A percentile compares a stretch with the other conserved stretches of the same genome.
These are phyloP conservation scores for Wilcoxina mikolae DNA, from an alignment of 495 filamentous ascomycete species.

Conservation along the genomic window DNA sequence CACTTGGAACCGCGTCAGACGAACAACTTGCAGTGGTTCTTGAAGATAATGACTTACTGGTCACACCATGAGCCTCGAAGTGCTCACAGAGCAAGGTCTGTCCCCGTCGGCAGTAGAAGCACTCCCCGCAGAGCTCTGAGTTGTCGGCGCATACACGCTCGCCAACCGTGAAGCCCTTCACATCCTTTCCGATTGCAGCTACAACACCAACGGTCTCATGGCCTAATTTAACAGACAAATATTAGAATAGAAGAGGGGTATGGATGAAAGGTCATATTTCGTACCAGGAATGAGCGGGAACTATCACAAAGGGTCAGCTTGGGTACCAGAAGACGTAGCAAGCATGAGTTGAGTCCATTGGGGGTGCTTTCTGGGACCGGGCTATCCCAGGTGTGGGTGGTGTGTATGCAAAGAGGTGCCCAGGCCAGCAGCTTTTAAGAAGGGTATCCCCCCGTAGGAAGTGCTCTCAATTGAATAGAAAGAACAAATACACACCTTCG, in stretches of 20 bases:
- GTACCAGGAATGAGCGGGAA: conserved; percentile 44
- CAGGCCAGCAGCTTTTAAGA: conserved; percentile 8
- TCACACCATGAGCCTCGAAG: conserved; percentile 49
- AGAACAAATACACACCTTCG: conserved; percentile 34
- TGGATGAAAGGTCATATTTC: not conserved
- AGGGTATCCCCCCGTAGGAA: not conserved
- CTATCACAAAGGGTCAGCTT: conserved; percentile 22
- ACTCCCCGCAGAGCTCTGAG: conserved; percentile 53
- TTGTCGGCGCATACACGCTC: conserved; percentile 44
- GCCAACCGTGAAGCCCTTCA: conserved; percentile 48
- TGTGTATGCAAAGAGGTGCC: conserved; percentile 18
- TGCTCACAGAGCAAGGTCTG: conserved; percentile 56
- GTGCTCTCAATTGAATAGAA: not conserved
- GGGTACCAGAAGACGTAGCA: not conserved
- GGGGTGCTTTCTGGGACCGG: not conserved
- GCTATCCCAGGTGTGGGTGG: not conserved
- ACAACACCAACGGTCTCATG: conserved; percentile 45
- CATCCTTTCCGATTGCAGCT: conserved; percentile 38
- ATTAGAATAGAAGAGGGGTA: not conserved
- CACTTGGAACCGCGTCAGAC: conserved; percentile 28
- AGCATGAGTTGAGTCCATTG: not conserved
- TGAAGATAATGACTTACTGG: conserved; percentile 22
- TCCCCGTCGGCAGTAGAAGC: conserved; percentile 60
- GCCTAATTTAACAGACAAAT: conserved; percentile 27
- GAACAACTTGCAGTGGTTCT: not conserved